These are phyloP conservation scores for Cryptococcus hybrid DNA, from an alignment of 1,284 basidiomycete species.

Conservation along the genomic window DNA sequence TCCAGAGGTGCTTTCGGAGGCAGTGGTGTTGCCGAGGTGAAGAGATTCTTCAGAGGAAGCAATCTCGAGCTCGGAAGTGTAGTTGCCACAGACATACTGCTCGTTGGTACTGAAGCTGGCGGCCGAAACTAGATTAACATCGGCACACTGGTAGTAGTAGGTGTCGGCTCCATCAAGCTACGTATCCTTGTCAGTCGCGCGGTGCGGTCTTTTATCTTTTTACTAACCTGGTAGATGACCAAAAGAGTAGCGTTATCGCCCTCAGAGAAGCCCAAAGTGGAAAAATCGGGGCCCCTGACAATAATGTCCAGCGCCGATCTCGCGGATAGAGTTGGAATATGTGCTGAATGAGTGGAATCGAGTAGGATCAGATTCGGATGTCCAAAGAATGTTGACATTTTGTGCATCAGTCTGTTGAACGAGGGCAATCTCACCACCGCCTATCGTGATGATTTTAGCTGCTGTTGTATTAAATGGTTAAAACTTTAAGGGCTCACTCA, in stretches of 20 bases:
- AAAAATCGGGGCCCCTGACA: slow-evolving; percentile 33
- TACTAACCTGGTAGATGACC: slow-evolving; percentile 24
- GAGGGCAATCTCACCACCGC: slow-evolving; percentile 25
- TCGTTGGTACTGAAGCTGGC: slow-evolving; percentile 7
- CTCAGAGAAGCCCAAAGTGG: slow-evolving; percentile 20
- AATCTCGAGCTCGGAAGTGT: slow-evolving; percentile 12
- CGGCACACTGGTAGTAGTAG: slow-evolving; percentile 32
- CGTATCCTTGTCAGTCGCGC: neutral
- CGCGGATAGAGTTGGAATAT: slow-evolving; percentile 22
- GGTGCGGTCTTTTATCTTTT: neutral
- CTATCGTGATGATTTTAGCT: slow-evolving; percentile 1
- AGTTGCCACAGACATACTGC: slow-evolving; percentile 22
- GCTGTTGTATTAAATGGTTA: neutral
- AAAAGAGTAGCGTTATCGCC: slow-evolving; percentile 32
- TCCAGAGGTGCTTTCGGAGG: neutral
- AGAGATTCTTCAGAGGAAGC: slow-evolving; percentile 8
- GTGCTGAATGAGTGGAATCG: slow-evolving; percentile 30
- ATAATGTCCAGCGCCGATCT: slow-evolving; percentile 26
- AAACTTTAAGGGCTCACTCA: slow-evolving; percentile 9
- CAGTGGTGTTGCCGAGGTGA: neutral
- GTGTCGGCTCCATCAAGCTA: slow-evolving; percentile 14
- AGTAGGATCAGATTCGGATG: slow-evolving; percentile 21
- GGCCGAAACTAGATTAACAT: slow-evolving; percentile 23
- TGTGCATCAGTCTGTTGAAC: slow-evolving; percentile 7
- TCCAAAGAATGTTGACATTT: slow-evolving; percentile 26